Evolutionary conservation across 805 yeast species (phyloP), one percentile per base, ranked within the genome.

Genomic region (Starmerella potacharoeniae): DNA sequence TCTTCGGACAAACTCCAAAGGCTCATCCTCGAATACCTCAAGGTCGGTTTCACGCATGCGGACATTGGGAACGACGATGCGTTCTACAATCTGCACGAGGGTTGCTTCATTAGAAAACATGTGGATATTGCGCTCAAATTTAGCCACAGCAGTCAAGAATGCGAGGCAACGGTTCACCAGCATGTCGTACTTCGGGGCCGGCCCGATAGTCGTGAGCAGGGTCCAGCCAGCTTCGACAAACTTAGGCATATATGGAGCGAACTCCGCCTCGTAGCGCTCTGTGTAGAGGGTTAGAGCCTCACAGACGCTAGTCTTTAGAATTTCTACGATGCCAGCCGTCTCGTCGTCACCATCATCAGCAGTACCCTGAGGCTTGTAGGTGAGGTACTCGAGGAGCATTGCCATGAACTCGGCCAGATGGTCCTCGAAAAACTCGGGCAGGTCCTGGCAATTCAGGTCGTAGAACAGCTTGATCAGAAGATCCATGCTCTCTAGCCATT

Each of bases 341-440:
- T 79, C 80, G 55, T 85, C 89, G 50, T 76, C 78, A 10, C 77
- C 77, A 50, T 77, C 81, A 1, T 73, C 71, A 51, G 80, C 80
- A 17, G 75, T 80, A 51, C 81, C 59, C 0, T 77, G 72, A 55
- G 82, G 81, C 14, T 73, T 66, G 65, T 81, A 87, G 8, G 50
- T 42, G 55, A 93, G 74, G 67, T 90, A 91, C 69, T 85, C 86
- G 67, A 88, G 95, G 62, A 90, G 74, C 33, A 90, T 78, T 5
- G 75, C 75, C 93, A 95, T 86, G 53, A 95, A 89, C 16, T 71
- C 73, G 42, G 76, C 72, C 69, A 93, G 71, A 67, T 93, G 79
- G 70, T 93, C 97, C 71, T 95, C 99, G 67, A 93, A 93, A 66
- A 91, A 93, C 70, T 90, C 98, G 1, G 99, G 98, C 53, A 93